phyloP scores from a whole-genome alignment of 768 basidiomycete species.

The Leucosporidium yakuticum region DNA sequence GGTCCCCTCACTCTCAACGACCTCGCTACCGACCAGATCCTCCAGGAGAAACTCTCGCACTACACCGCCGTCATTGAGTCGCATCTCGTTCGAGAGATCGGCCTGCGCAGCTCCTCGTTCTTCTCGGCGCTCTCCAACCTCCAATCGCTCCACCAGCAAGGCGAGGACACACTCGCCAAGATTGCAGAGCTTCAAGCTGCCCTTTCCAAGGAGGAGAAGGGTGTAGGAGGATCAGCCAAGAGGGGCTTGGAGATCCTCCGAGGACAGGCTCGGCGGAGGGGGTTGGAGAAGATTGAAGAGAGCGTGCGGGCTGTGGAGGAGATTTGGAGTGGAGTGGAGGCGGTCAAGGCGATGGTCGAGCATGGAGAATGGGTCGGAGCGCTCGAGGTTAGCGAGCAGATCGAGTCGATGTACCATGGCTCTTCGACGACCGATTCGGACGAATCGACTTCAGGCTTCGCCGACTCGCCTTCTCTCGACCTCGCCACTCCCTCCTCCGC shows the following conservation, averaged over 20 bases:
- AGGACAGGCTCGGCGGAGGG: constrained; percentile 50
- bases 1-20: constrained; percentile 21
- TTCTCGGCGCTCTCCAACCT: constrained; percentile 93
- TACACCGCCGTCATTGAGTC: constrained; percentile 90
- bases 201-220: constrained; percentile 60
- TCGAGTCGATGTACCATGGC: constrained; percentile 47
- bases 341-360: constrained; percentile 73
- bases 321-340: constrained; percentile 59
- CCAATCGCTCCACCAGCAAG: constrained; percentile 84
- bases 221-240: constrained; percentile 51
- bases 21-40: constrained; percentile 50
- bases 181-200: constrained; percentile 66
- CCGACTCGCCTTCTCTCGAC: constrained; percentile 7
- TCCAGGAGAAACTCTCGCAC: constrained; percentile 83
- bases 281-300: constrained; percentile 51
- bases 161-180: constrained; percentile 68
- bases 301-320: constrained; percentile 55
- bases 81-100: constrained; percentile 88
- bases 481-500: constrained; percentile 17
- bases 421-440: neutral
- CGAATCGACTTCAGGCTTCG: neutral
- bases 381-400: constrained; percentile 62
- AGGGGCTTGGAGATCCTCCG: constrained; percentile 71
- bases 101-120: constrained; percentile 82
- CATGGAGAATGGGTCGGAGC: constrained; percentile 86